These are phyloP conservation scores for Lathyrus tuberosus DNA, from an alignment of 306 rosid species.

Conservation along the genomic window DNA sequence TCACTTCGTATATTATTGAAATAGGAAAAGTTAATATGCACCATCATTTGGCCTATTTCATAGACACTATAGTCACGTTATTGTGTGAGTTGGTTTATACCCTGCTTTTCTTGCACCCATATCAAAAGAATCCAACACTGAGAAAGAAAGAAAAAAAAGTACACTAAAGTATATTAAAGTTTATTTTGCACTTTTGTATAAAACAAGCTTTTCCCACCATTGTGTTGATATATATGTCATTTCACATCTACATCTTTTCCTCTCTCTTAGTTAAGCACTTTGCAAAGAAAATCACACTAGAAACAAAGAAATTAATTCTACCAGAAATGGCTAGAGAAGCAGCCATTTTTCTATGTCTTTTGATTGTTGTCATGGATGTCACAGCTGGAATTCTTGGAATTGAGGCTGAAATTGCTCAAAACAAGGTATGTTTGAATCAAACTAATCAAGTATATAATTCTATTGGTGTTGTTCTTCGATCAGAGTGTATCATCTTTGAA, in stretches of 20 bases:
- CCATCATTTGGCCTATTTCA: constrained; percentile 19
- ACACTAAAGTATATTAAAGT: constrained; percentile 50
- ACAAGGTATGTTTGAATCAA: constrained; percentile 62
- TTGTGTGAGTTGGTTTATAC: constrained; percentile 74
- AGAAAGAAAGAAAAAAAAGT: constrained; percentile 8
- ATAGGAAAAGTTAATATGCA: constrained; percentile 33
- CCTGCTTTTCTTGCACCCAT: constrained; percentile 74
- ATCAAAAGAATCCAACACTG: constrained; percentile 68
- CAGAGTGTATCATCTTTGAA: background rate
- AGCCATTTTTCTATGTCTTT: constrained; percentile 68
- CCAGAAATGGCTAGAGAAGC: constrained; percentile 54
- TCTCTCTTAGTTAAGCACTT: constrained; percentile 26
- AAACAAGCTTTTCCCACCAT: constrained; percentile 56
- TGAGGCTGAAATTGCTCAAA: constrained; percentile 86
- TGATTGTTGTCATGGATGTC: constrained; percentile 72
- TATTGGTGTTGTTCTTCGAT: background rate
- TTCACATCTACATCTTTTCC: background rate
- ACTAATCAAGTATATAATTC: constrained; percentile 8
- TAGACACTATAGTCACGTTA: constrained; percentile 46
- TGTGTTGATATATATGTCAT: constrained; percentile 12
- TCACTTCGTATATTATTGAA: constrained; percentile 12
- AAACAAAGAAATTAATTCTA: constrained; percentile 11
- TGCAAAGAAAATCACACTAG: constrained; percentile 8
- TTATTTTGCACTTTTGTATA: constrained; percentile 39
- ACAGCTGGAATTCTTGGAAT: constrained; percentile 87